phyloP scores from a whole-genome alignment of 768 basidiomycete species.

The Rhodotorula babjevae region DNA sequence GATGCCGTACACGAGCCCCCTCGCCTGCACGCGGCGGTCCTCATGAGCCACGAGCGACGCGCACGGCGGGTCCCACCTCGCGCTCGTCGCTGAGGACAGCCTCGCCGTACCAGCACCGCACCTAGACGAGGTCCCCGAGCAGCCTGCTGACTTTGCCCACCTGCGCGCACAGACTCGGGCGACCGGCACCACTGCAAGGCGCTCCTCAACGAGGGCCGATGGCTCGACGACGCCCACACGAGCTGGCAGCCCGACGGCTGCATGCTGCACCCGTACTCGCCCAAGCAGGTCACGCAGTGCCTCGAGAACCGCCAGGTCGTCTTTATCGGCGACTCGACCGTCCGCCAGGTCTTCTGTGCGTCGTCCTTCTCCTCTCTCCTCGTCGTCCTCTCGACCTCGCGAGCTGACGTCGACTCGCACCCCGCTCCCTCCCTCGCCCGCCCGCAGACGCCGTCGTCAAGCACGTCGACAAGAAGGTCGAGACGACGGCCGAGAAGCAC shows the following conservation, averaged over 20 bases:
- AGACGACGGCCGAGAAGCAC: conserved; percentile 60
- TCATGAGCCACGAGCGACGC: too few relatives aligned
- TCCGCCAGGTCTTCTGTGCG: conserved; percentile 67
- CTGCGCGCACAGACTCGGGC: conserved; percentile 58
- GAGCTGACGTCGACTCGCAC: not conserved
- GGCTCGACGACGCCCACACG: conserved; percentile 63
- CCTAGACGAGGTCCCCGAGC: too few relatives aligned
- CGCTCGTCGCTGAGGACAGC: too few relatives aligned
- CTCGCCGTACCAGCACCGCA: too few relatives aligned
- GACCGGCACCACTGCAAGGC: conserved; percentile 72
- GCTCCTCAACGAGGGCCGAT: conserved; percentile 66
- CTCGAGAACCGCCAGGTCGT: conserved; percentile 59
- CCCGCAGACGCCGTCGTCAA: conserved; percentile 44
- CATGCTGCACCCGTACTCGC: conserved; percentile 65
- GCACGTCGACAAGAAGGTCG: conserved; percentile 56
- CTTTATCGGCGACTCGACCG: conserved; percentile 81
- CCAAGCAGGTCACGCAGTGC: conserved; percentile 57
- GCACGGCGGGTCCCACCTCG: too few relatives aligned
- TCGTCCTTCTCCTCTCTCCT: conserved; percentile 44
- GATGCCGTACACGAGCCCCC: too few relatives aligned
- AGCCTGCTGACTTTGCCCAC: too few relatives aligned
- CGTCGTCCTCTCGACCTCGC: not conserved
- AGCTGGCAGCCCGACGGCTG: conserved; percentile 92
- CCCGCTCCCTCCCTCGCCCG: not conserved
- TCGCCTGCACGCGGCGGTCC: too few relatives aligned